phyloP scores from a whole-genome alignment of 257 asterid genomes.

The Datura wrightii region DNA sequence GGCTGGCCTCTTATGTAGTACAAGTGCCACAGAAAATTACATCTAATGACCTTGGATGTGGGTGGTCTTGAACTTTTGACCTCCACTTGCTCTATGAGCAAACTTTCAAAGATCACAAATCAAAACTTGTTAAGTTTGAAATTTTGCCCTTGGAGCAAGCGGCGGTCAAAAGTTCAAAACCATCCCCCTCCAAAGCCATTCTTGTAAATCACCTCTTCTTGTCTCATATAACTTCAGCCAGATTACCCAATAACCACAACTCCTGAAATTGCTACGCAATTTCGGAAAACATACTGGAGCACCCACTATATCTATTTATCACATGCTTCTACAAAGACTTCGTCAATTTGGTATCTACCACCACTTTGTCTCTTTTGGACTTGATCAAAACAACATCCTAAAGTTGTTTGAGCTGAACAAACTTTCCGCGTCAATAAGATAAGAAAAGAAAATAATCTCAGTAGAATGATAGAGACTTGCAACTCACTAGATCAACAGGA shows the following conservation, averaged over 20 bases:
- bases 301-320: background rate
- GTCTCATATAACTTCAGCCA: background rate
- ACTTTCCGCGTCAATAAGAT: background rate
- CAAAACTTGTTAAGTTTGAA: too few species aligned
- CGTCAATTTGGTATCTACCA: background rate
- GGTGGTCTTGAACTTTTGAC: too few species aligned
- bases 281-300: background rate
- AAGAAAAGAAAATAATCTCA: background rate
- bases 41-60: too few species aligned
- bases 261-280: background rate
- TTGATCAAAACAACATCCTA: background rate
- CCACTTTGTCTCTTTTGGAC: background rate
- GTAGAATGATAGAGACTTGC: background rate
- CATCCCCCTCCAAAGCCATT: too few species aligned
- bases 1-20: background rate
- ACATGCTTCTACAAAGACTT: background rate
- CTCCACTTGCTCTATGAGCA: too few species aligned
- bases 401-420: background rate
- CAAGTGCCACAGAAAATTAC: background rate
- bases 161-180: too few species aligned
- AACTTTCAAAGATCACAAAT: too few species aligned
- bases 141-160: too few species aligned
- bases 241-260: background rate
- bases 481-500: background rate
- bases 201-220: background rate